Evolutionary conservation across 331 rosid genomes (phyloP).

Genomic region (Quercus lobata): DNA sequence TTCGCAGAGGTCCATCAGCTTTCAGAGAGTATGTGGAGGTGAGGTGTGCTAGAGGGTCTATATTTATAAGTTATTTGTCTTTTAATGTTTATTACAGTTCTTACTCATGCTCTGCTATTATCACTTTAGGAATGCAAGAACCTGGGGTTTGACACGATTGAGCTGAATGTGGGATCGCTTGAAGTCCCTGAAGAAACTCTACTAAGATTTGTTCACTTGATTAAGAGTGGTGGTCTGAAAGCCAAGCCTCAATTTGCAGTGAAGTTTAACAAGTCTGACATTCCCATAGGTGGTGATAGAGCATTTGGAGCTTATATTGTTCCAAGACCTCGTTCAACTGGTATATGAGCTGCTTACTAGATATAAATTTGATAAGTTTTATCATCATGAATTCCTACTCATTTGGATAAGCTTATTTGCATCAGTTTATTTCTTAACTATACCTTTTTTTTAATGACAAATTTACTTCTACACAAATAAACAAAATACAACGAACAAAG

Average conservation of each 20-base stretch:
- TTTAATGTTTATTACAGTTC: not conserved
- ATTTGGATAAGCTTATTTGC: too few relatives aligned
- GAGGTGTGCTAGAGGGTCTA: conserved; percentile 1
- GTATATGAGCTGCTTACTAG: conserved; percentile 33
- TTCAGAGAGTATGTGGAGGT: conserved; percentile 84
- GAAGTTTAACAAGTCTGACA: conserved; percentile 68
- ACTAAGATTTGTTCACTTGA: conserved; percentile 66
- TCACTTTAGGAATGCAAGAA: conserved; percentile 70
- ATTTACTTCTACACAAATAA: too few relatives aligned
- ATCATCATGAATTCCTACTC: not conserved
- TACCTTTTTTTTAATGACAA: too few relatives aligned
- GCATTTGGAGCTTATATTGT: conserved; percentile 84
- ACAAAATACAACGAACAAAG: not conserved
- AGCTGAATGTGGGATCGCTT: conserved; percentile 67
- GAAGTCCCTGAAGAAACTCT: conserved; percentile 85
- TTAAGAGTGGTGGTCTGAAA: conserved; percentile 73
- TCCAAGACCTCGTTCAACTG: conserved; percentile 67
- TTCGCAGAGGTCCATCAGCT: conserved; percentile 63
- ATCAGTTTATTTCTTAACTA: too few relatives aligned
- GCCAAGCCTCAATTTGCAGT: conserved; percentile 80
- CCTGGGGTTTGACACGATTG: conserved; percentile 80
- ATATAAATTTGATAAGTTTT: not conserved
- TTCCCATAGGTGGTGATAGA: conserved; percentile 58
- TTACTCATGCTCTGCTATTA: not conserved
- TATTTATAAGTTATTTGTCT: not conserved